Conservation (phyloP, 2,329 filamentous ascomycete genomes). For the Pseudogymnoascus sp. region DNA sequence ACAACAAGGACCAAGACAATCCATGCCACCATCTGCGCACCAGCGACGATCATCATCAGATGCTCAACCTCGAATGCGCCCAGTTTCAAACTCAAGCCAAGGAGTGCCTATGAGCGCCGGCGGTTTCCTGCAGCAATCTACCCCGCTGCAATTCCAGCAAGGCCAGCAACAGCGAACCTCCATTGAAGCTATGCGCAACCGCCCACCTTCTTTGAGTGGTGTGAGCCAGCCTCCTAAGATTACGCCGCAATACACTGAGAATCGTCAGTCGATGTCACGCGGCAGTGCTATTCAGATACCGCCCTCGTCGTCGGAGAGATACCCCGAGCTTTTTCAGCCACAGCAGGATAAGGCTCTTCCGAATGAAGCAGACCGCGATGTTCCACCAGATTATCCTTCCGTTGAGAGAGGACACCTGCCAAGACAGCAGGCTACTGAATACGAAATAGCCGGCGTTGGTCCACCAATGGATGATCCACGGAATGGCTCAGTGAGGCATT, state of each 20-base stretch:
- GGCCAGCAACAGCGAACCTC: not conserved
- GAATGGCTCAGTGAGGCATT: conserved; percentile 23
- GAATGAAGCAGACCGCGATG: conserved; percentile 18
- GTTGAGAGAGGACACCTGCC: conserved; percentile 32
- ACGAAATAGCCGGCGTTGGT: conserved; percentile 31
- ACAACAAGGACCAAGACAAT: not conserved
- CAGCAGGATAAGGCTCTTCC: conserved; percentile 20
- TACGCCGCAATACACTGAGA: not conserved
- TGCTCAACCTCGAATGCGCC: not conserved
- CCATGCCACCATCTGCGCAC: not conserved
- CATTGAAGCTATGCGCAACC: not conserved
- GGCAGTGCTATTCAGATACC: conserved; percentile 33
- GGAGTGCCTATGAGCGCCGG: not conserved
- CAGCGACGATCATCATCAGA: not conserved
- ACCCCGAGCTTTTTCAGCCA: conserved; percentile 40
- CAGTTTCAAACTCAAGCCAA: not conserved
- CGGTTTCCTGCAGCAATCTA: not conserved
- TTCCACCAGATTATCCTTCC: conserved; percentile 23
- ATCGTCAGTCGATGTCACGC: conserved; percentile 13
- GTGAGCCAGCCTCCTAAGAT: not conserved
- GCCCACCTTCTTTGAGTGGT: not conserved
- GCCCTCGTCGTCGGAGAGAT: conserved; percentile 45
- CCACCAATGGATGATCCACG: conserved; percentile 32
- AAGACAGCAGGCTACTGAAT: conserved; percentile 35
- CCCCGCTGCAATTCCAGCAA: not conserved